Conservation (phyloP, 129 eudicot genomes). For the Helichrysum umbraculigerum region DNA sequence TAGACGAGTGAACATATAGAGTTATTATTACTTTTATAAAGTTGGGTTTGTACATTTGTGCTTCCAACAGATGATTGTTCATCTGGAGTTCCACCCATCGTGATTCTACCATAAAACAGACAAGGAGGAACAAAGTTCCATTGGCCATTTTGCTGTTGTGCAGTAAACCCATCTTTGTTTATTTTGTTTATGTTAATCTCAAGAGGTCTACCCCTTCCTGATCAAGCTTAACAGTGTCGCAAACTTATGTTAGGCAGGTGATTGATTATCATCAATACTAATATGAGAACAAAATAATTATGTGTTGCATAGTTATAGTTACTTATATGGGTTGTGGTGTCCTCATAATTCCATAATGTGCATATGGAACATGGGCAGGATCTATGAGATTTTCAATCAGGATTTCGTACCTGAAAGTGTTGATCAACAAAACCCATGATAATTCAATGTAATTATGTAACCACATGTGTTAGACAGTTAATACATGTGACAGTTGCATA, state of each 20-base stretch:
- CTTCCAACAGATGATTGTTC: background rate
- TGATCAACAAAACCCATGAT: background rate
- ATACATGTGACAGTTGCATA: background rate
- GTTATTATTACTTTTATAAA: no score
- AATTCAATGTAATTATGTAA: background rate
- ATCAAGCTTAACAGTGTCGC: conserved; percentile 1
- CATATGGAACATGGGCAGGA: conserved; percentile 7
- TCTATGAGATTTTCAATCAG: conserved; percentile 1
- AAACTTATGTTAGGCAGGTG: background rate
- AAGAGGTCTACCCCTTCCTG: background rate
- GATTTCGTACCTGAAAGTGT: background rate
- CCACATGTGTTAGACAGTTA: background rate
- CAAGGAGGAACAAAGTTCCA: conserved; percentile 12
- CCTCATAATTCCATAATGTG: background rate
- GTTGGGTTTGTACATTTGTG: background rate
- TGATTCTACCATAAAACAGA: conserved; percentile 9
- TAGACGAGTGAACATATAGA: background rate
- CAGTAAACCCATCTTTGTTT: background rate
- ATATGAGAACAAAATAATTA: background rate
- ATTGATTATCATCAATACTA: background rate
- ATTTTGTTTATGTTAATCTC: background rate
- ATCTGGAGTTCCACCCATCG: background rate
- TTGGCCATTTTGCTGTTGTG: background rate
- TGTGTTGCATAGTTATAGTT: background rate
- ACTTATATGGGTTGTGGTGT: background rate